Base-by-base conservation (phyloP, 2,329 filamentous ascomycete species). In the Atkinsonella hypoxylon region DNA sequence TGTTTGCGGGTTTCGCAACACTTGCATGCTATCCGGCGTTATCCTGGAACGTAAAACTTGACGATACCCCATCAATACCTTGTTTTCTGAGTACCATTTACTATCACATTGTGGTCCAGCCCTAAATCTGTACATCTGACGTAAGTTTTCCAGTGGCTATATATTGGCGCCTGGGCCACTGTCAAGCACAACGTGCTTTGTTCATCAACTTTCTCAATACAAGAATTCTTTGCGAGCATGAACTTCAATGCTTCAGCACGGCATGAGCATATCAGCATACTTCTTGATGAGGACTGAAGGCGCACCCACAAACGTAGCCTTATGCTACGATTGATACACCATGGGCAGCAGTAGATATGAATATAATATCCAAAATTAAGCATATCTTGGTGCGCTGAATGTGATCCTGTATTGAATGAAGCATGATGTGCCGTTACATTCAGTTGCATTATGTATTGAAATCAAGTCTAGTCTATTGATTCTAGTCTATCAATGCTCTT, bases 1-100 rank as follows among this genome's bases (percentile, higher is more conserved):
- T 46, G 18, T 34, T 4, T 9, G 15, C 34, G 48, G 22, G 34
- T 6, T 11, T n/a, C 41, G 34, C 48, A 26, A 26, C 39, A 31
- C 26, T 45, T 34, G 41, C 51, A n/a, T 44, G 26, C 6, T 41
- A 42, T 48, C 11, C 40, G 47, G 50, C 47, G 47, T 47, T 43
- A 39, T 34, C 18, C n/a, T 32, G 50, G 47, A 36, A 47, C 36
- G 47, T 50, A 47, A 50, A 30, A 41, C 26, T 26, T 42, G 43
- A 45, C 50, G 52, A 54, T 54, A 52, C 47, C 50, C 46, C 17
- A 38, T 40, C 12, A 11, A 17, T 48, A 22, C 30, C 34, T 38
- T 9, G 11, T 30, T 3, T 36, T 36, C 2, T 31, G 22, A 13
- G 10, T 45, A 30, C 26, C 42, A 45, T 30, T 45, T 30, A 10